Evolutionary conservation across 495 filamentous ascomycete genomes (phyloP).

Genomic region (Penicillium egyptiacum): DNA sequence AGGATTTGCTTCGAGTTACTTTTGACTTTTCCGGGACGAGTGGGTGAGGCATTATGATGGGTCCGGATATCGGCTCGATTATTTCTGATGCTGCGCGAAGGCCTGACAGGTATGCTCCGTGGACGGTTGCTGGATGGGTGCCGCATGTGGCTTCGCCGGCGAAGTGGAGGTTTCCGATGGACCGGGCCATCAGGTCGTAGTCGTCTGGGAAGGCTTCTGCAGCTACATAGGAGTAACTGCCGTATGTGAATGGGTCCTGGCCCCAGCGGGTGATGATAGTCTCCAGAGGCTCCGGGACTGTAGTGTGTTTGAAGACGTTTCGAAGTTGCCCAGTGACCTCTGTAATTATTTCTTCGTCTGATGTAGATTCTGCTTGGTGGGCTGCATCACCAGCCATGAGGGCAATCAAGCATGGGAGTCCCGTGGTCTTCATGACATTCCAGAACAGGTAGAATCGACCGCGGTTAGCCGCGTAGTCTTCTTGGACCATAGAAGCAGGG

Average conservation of each 20-base stretch:
- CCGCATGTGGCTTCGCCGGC: slow-evolving; percentile 95
- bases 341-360: slow-evolving; percentile 68
- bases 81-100: slow-evolving; percentile 85
- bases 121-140: slow-evolving; percentile 93
- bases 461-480: slow-evolving; percentile 61
- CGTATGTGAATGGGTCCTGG: slow-evolving; percentile 81
- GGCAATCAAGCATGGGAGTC: slow-evolving; percentile 81
- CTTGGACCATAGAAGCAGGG: slow-evolving; percentile 54
- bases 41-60: slow-evolving; percentile 72
- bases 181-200: slow-evolving; percentile 88
- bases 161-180: slow-evolving; percentile 88
- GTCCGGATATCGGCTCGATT: slow-evolving; percentile 72
- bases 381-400: slow-evolving; percentile 98
- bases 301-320: slow-evolving; percentile 60
- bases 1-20: slow-evolving; percentile 27
- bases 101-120: slow-evolving; percentile 93
- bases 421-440: slow-evolving; percentile 87
- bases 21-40: slow-evolving; percentile 66
- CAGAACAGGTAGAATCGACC: slow-evolving; percentile 97
- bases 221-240: slow-evolving; percentile 92
- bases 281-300: slow-evolving; percentile 75
- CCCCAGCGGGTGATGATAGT: slow-evolving; percentile 94
- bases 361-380: slow-evolving; percentile 72
- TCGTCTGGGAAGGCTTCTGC: slow-evolving; percentile 77
- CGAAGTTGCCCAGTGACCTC: slow-evolving; percentile 77